Base-by-base conservation (phyloP, 1,139 yeast species). In the Petasospora rhodanensis region DNA sequence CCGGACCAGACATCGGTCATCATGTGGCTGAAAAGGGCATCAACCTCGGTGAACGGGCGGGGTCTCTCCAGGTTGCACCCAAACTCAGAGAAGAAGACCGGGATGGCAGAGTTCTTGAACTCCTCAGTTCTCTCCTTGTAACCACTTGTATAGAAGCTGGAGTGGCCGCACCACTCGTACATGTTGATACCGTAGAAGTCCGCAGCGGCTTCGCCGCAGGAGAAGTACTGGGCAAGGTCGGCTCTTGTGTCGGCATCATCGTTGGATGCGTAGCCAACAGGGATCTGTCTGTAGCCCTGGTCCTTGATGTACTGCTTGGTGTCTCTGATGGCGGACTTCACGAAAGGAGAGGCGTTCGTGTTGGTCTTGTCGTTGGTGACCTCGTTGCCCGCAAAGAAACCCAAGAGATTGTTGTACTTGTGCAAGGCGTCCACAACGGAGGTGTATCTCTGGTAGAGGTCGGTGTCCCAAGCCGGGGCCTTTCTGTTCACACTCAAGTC, bases 1-100 rank as follows among this genome's bases (percentile, higher is more conserved):
- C 95, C 95, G 27, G 95, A 84, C 94, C 95, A 85, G 31, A 82
- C 86, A 39, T 69, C 75, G 23, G 83, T 71, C 91, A 81, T 80
- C 32, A 77, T 65, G 36, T 65, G 57, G 26, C 78, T 66, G 61
- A 66, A 80, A 16, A 80, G 54, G 26, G 83, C 71, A 23, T 65
- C 74, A 32, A 83, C 78, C 59, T 84, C 95, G 24, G 79, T 73
- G 45, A 76, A 76, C 2, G 80, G 80, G 32, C 82, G 59, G 17
- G 79, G 79, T 35, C 66, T 57, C 13, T 65, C 61, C 4, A 52
- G 22, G 46, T 76, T 76, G 51, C 83, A 76, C 6, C 82, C 82
- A 58, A 68, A 76, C 45, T 76, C 83, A 34, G 79, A 73, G 50
- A 76, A 74, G 47, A 76, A 73, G 0, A 73, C 61, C 0, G 81